phyloP scores from a whole-genome alignment of 2,329 filamentous ascomycete species.

The Didymosphaeria variabile region DNA sequence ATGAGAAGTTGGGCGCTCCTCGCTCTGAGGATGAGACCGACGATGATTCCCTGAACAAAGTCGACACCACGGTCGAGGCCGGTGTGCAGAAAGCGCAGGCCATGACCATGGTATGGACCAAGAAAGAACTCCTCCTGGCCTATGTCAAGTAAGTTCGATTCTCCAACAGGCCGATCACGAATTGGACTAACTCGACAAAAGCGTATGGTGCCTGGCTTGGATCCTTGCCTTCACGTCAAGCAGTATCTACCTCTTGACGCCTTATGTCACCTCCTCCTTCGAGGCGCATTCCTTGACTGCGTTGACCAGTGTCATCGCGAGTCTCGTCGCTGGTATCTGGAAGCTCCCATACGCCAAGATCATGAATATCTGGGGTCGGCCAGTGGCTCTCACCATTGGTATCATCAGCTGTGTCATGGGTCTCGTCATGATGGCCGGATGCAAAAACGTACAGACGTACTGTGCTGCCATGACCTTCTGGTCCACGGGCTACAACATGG shows the following conservation, averaged over 20 bases:
- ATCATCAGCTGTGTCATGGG: constrained; percentile 42
- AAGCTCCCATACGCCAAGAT: constrained; percentile 55
- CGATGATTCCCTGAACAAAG: constrained; percentile 44
- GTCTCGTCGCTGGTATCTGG: constrained; percentile 49
- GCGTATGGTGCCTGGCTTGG: constrained; percentile 54
- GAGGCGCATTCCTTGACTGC: constrained; percentile 49
- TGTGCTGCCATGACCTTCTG: constrained; percentile 74
- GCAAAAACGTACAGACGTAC: constrained; percentile 68
- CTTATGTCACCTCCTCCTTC: constrained; percentile 54
- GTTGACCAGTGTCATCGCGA: constrained; percentile 49
- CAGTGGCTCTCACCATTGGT: constrained; percentile 47
- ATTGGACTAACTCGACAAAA: constrained; percentile 24
- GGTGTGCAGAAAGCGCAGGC: constrained; percentile 44
- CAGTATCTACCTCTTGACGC: constrained; percentile 50
- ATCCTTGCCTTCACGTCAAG: constrained; percentile 58
- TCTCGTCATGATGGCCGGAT: constrained; percentile 74
- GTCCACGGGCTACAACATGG: constrained; percentile 66
- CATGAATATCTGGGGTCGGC: constrained; percentile 55
- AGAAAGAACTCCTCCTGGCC: constrained; percentile 36
- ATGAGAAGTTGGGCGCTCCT: constrained; percentile 41
- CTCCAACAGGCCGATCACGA: neutral
- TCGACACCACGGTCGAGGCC: constrained; percentile 39
- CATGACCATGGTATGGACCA: constrained; percentile 39
- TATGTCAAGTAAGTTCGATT: constrained; percentile 38
- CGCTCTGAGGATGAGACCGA: constrained; percentile 23